Evolutionary conservation across 2,329 filamentous ascomycete genomes (phyloP), one percentile per base, ranked within the genome.

Genomic region (Septoria petroselini): DNA sequence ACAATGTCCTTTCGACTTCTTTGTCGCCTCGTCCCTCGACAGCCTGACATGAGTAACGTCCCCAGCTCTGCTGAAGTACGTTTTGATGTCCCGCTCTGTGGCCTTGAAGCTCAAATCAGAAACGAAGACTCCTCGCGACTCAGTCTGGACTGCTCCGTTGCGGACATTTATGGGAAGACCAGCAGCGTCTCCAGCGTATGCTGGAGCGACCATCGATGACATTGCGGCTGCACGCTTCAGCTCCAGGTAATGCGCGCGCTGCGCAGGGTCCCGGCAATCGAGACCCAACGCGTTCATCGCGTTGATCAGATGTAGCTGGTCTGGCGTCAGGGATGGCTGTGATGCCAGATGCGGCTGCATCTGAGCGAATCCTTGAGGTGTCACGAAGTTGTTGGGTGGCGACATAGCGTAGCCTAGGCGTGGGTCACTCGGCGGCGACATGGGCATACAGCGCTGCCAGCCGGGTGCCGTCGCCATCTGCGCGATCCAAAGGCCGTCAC

Each of bases 61-160:
- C 15, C 64, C 64, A 18, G 58, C 62, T 45, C 48, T 41, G 41
- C 50, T 41, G 57, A 67, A 67, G 35, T 57, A 42, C 1, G 30
- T 44, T 35, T 61, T 44, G 23, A 67, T 54, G 14, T 65, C 62
- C 15, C 51, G 52, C 8, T 50, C 43, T n/a, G 50, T 47, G 14
- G 62, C 59, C 53, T 60, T 59, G 59, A 53, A 65, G 56, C 55
- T 58, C 4, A 67, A 49, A 12, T 54, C 55, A 14, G 51, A 59
- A 25, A 66, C 59, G 44, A 65, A 65, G 34, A 67, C 50, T 6
- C 63, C 63, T 8, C 62, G 59, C 9, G 55, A 50, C 49, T 65
- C 62, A 12, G 54, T 63, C 9, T 50, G 50, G 7, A 63, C 52
- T 8, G 46, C 37, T 12, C 63, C 63, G 21, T 60, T 43, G 7